Conservation (phyloP, 2,329 filamentous ascomycete species). For the Whalleya microplaca region DNA sequence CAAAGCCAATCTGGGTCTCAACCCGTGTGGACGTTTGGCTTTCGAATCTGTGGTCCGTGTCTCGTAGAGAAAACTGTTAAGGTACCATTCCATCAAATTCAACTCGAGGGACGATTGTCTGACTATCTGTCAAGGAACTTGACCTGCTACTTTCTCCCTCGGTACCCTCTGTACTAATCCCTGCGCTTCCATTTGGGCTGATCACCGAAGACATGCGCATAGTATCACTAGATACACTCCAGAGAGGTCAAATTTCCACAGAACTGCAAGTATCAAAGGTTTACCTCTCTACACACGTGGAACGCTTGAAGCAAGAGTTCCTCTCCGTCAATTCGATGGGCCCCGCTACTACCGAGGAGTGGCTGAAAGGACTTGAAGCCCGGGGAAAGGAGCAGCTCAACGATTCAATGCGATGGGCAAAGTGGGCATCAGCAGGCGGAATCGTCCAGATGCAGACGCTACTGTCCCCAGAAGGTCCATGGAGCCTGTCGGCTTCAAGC, state of each 20-base stretch:
- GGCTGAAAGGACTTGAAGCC: conserved; percentile 73
- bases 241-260: conserved; percentile 51
- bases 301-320: conserved; percentile 65
- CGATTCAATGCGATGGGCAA: conserved; percentile 73
- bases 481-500: not conserved
- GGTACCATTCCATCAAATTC: conserved; percentile 49
- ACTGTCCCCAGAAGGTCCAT: conserved; percentile 13
- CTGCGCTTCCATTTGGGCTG: conserved; percentile 72
- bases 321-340: conserved; percentile 67
- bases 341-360: conserved; percentile 72
- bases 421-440: conserved; percentile 62
- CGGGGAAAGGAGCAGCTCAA: conserved; percentile 63
- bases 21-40: conserved; percentile 72
- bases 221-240: conserved; percentile 59
- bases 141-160: conserved; percentile 67
- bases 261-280: conserved; percentile 63
- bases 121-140: conserved; percentile 61
- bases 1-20: conserved; percentile 62
- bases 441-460: conserved; percentile 43
- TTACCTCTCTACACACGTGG: conserved; percentile 66
- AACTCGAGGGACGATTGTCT: conserved; percentile 15
- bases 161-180: conserved; percentile 62
- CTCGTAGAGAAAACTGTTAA: conserved; percentile 63
- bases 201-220: conserved; percentile 65
- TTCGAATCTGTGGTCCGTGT: conserved; percentile 69